Evolutionary conservation across 1,284 basidiomycete species (phyloP).

Genomic region (Cutaneotrichosporon cavernicola): DNA sequence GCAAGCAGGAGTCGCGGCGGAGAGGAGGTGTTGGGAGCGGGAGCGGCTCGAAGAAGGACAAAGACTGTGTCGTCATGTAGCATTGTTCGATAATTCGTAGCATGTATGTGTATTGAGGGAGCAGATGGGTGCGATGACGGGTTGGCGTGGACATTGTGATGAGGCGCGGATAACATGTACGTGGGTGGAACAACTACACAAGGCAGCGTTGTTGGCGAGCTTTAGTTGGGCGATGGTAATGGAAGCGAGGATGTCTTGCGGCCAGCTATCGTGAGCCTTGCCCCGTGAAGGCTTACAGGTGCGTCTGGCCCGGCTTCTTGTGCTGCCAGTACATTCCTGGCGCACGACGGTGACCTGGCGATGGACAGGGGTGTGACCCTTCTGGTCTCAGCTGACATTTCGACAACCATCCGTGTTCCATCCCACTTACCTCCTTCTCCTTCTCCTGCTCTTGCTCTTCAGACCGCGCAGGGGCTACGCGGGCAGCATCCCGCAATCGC

Average conservation of each 20-base stretch:
- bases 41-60: conserved; percentile 26
- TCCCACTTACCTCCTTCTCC: neutral
- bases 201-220: neutral
- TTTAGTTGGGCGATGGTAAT: neutral
- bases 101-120: neutral
- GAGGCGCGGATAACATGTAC: neutral
- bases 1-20: conserved; percentile 35
- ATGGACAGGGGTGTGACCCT: neutral
- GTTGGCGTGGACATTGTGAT: neutral
- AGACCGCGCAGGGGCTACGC: neutral
- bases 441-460: neutral
- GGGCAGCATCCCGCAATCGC: conserved; percentile 1
- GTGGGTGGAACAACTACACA: too few species aligned
- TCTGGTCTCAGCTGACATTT: neutral
- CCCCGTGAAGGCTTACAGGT: neutral
- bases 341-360: conserved; percentile 3
- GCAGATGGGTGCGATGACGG: neutral
- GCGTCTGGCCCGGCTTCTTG: neutral
- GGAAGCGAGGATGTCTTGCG: neutral
- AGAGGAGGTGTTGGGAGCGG: conserved; percentile 32
- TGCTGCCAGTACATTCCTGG: neutral
- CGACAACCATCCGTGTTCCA: neutral
- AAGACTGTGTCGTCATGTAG: conserved; percentile 28
- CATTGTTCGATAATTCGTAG: neutral
- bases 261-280: neutral